Percentiles rank a stretch among this genome's conserved stretches.
phyloP scores from a whole-genome alignment of 2,329 filamentous ascomycete genomes.

The Hypoxylon rubiginosum region DNA sequence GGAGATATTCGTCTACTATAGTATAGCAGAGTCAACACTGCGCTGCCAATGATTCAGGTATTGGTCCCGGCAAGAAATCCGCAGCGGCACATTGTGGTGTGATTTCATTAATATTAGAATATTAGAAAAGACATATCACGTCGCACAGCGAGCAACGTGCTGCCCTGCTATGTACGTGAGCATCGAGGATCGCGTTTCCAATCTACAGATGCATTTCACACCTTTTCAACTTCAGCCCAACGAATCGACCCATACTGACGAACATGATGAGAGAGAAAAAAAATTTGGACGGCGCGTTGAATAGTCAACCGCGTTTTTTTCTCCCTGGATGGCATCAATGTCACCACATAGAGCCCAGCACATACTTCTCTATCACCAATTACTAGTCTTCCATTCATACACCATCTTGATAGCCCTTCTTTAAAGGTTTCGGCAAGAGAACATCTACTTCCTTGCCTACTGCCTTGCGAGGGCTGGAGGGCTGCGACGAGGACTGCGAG shows the following conservation, averaged over 20 bases:
- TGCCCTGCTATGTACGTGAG: conserved; percentile 4
- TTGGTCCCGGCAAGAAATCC: conserved; percentile 1
- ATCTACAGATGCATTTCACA: conserved; percentile 9
- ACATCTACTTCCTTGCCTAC: neutral
- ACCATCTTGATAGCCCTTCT: neutral
- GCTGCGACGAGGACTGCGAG: too few relatives aligned
- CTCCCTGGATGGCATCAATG: neutral
- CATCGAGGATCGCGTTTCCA: conserved; percentile 20
- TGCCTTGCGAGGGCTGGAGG: too few relatives aligned
- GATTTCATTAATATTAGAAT: conserved; percentile 16
- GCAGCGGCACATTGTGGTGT: conserved; percentile 17
- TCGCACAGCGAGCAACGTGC: conserved; percentile 25
- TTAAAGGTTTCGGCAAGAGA: conserved; percentile 5
- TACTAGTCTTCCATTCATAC: neutral
- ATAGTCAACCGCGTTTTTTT: neutral
- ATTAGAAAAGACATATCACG: conserved; percentile 30
- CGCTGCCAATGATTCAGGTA: conserved; percentile 23
- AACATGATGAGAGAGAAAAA: conserved; percentile 19
- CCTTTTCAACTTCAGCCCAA: conserved; percentile 9
- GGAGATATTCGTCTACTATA: conserved; percentile 12
- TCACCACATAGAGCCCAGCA: conserved; percentile 7
- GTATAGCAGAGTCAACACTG: neutral
- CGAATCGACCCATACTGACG: conserved; percentile 6
- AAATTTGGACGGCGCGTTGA: neutral
- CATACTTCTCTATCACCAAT: conserved; percentile 6